phyloP scores from a whole-genome alignment of 331 rosid species.

The Rosa hybrid region DNA sequence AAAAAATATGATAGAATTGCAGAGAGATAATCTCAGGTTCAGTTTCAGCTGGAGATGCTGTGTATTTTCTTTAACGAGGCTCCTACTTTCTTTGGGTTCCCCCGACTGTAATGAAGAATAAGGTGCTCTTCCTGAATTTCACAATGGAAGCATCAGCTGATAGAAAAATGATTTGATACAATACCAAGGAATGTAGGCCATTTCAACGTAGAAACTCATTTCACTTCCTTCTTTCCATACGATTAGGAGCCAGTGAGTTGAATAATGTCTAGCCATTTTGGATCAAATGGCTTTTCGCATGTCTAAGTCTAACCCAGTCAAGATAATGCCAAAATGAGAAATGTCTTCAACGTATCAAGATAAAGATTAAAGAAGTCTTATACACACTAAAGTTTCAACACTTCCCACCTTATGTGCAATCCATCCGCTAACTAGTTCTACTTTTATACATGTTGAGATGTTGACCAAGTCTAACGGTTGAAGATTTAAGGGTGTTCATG shows the following conservation, averaged over 20 bases:
- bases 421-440: too few relatives aligned
- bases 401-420: too few relatives aligned
- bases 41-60: neutral
- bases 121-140: neutral
- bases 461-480: too few relatives aligned
- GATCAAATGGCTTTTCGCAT: too few relatives aligned
- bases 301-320: too few relatives aligned
- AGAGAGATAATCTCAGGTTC: neutral
- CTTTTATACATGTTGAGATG: too few relatives aligned
- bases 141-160: neutral
- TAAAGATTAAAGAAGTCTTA: too few relatives aligned
- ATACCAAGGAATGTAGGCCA: neutral
- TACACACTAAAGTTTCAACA: too few relatives aligned
- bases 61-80: neutral
- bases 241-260: neutral
- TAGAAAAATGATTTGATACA: neutral
- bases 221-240: neutral
- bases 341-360: too few relatives aligned
- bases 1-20: neutral
- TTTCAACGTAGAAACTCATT: neutral
- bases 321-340: too few relatives aligned
- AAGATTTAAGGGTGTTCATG: too few relatives aligned
- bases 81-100: neutral
- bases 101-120: neutral
- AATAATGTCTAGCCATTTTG: too few relatives aligned